These are phyloP conservation scores for Colletotrichum sp. DNA, from an alignment of 2,329 filamentous ascomycete genomes.

Conservation along the genomic window DNA sequence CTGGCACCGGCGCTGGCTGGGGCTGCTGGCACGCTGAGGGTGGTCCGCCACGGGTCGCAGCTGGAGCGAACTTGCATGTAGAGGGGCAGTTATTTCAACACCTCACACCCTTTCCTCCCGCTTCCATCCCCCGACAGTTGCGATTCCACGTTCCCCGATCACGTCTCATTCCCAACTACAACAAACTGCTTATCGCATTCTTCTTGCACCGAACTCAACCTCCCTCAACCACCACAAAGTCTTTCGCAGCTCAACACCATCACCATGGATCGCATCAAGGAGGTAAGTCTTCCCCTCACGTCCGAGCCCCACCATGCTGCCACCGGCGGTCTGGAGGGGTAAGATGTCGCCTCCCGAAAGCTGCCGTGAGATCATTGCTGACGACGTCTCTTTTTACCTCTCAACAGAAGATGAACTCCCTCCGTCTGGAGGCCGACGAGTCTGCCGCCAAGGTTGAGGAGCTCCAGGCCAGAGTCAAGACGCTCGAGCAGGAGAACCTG, in stretches of 20 bases:
- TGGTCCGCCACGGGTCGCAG: slow-evolving; percentile 18
- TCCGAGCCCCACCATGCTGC: slow-evolving; percentile 25
- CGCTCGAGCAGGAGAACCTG: slow-evolving; percentile 91
- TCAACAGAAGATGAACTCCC: slow-evolving; percentile 86
- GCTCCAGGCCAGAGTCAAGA: slow-evolving; percentile 85
- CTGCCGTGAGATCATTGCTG: slow-evolving; percentile 18
- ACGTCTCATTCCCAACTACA: slow-evolving; percentile 36
- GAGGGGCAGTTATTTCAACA: slow-evolving; percentile 33
- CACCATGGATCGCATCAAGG: slow-evolving; percentile 86
- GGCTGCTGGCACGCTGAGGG: slow-evolving; percentile 9
- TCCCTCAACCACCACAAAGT: slow-evolving; percentile 31
- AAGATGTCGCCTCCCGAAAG: slow-evolving; percentile 6
- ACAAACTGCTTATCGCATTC: slow-evolving; percentile 24
- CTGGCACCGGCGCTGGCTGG: not conserved
- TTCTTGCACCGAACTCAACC: slow-evolving; percentile 29
- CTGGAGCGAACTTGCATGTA: slow-evolving; percentile 43
- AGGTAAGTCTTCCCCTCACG: slow-evolving; percentile 65
- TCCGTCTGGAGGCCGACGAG: slow-evolving; percentile 93
- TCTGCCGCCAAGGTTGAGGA: slow-evolving; percentile 83
- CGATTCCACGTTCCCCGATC: slow-evolving; percentile 8
- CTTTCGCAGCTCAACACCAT: slow-evolving; percentile 24
- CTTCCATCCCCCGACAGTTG: slow-evolving; percentile 32
- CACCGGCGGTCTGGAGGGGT: slow-evolving; percentile 24
- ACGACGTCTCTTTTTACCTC: slow-evolving; percentile 3
- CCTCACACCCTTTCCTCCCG: slow-evolving; percentile 29